Percentiles rank a stretch among this genome's conserved stretches.
phyloP scores from a whole-genome alignment of 371 early-diverging fungal genomes.

The Lichtheimia ramosa region DNA sequence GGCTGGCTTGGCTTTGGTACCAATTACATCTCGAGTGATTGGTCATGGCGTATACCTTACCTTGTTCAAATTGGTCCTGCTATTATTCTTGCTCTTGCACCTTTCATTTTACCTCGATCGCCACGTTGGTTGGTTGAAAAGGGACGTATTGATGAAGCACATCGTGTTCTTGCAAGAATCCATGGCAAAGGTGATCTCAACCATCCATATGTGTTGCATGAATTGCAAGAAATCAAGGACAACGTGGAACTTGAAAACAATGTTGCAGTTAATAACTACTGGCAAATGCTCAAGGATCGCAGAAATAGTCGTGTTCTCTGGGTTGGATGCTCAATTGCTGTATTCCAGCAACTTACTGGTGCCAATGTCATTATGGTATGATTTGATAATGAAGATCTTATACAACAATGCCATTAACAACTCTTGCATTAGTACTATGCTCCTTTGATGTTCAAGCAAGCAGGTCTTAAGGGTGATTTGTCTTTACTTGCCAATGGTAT shows the following conservation, averaged over 20 bases:
- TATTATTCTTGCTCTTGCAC: constrained; percentile 41
- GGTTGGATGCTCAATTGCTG: constrained; percentile 72
- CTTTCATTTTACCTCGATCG: constrained; percentile 56
- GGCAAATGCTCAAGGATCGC: constrained; percentile 71
- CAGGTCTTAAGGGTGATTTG: constrained; percentile 53
- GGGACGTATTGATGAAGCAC: constrained; percentile 62
- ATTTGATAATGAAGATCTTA: too few species aligned
- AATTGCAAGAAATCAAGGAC: constrained; percentile 77
- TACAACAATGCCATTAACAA: constrained; percentile 1
- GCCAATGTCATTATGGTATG: constrained; percentile 39
- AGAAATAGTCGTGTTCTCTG: constrained; percentile 59
- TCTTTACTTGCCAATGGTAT: constrained; percentile 64
- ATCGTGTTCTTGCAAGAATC: constrained; percentile 73
- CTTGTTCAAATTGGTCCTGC: constrained; percentile 53
- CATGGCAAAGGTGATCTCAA: constrained; percentile 58
- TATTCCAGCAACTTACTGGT: constrained; percentile 60
- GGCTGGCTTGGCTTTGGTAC: constrained; percentile 49
- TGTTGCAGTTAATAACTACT: constrained; percentile 65
- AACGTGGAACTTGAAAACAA: constrained; percentile 70
- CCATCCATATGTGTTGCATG: constrained; percentile 63
- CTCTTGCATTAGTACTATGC: constrained; percentile 38
- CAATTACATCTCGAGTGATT: constrained; percentile 22
- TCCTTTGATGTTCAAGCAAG: constrained; percentile 68
- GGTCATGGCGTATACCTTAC: constrained; percentile 54
- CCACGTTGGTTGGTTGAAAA: constrained; percentile 55